phyloP scores from a whole-genome alignment of 805 yeast species.

The Kodamaea kaohsiungensis region DNA sequence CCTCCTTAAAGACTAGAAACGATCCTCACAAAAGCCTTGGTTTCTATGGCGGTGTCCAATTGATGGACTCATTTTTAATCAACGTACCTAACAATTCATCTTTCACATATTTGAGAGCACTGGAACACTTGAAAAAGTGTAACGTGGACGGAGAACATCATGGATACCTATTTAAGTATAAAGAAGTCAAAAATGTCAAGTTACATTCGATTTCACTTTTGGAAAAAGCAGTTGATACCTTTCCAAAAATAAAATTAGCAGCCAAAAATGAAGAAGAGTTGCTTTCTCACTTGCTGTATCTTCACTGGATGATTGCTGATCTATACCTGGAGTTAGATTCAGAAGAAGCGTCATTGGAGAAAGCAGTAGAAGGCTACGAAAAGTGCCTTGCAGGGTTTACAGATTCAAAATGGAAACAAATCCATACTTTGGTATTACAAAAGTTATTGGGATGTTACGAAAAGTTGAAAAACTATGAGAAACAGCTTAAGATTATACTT shows the following conservation, averaged over 20 bases:
- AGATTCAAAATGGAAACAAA: slow-evolving; percentile 32
- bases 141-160: not conserved
- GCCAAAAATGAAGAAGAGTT: not conserved
- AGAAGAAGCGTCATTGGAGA: not conserved
- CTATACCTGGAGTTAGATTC: slow-evolving; percentile 27
- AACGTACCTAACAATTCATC: slow-evolving; percentile 32
- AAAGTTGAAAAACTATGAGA: slow-evolving; percentile 24
- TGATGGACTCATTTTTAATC: slow-evolving; percentile 16
- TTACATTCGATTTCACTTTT: slow-evolving; percentile 7
- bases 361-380: slow-evolving; percentile 24
- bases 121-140: slow-evolving; percentile 16
- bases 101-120: slow-evolving; percentile 28
- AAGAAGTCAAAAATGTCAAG: slow-evolving; percentile 4
- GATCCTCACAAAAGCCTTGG: slow-evolving; percentile 11
- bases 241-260: not conserved
- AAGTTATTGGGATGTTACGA: slow-evolving; percentile 42
- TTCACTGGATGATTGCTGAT: slow-evolving; percentile 55
- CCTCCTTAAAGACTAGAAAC: not conserved
- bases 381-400: slow-evolving; percentile 9
- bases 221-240: slow-evolving; percentile 1
- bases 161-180: slow-evolving; percentile 11
- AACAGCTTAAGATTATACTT: slow-evolving; percentile 8
- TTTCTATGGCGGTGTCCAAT: slow-evolving; percentile 38
- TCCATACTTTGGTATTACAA: slow-evolving; percentile 32
- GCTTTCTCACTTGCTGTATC: slow-evolving; percentile 20